Percentiles rank a stretch among this genome's conserved stretches.
phyloP scores from a whole-genome alignment of 176 grass and related monocot genomes.

The Cymbopogon citratus region DNA sequence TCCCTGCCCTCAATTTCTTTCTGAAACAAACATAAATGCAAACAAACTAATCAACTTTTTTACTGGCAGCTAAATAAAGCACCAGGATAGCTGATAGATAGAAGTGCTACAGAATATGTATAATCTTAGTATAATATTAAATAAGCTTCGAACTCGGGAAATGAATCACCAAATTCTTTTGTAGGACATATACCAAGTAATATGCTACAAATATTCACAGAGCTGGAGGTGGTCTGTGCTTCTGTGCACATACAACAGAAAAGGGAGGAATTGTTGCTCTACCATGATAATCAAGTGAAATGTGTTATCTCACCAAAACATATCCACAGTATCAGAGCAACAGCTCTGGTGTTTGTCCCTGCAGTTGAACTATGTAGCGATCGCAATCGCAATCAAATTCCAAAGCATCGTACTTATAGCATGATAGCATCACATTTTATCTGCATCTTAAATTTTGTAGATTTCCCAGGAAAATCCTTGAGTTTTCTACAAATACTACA shows the following conservation, averaged over 20 bases:
- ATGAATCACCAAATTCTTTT: background rate
- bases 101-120: background rate
- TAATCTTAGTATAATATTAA: constrained; percentile 17
- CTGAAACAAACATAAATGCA: constrained; percentile 45
- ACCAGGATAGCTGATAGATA: background rate
- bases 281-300: background rate
- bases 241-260: constrained; percentile 9
- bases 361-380: background rate
- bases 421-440: background rate
- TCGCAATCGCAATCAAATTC: constrained; percentile 11
- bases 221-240: background rate
- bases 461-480: background rate
- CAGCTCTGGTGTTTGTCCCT: background rate
- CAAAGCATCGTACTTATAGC: background rate
- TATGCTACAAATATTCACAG: background rate
- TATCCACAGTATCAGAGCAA: background rate
- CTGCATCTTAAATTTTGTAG: background rate
- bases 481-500: background rate
- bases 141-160: constrained; percentile 10
- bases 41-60: constrained; percentile 26
- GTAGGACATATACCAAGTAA: background rate
- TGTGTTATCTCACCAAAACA: constrained; percentile 7
- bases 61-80: constrained; percentile 10
- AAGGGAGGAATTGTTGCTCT: background rate
- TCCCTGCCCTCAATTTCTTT: constrained; percentile 55